These are phyloP conservation scores for Leptodermis oblonga DNA, from an alignment of 257 asterid genomes.

Conservation along the genomic window DNA sequence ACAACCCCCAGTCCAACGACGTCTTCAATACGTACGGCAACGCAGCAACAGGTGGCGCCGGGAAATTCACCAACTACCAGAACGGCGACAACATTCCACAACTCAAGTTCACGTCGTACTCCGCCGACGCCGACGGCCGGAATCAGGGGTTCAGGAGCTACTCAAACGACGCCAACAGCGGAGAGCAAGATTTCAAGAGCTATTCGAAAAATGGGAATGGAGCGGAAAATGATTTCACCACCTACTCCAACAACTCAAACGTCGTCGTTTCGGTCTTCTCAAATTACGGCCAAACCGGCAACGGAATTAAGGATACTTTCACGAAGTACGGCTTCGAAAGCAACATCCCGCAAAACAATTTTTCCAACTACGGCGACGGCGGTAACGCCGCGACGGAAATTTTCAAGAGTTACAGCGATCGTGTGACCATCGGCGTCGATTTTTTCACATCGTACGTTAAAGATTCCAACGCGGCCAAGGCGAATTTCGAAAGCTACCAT, in stretches of 20 bases:
- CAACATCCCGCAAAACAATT: conserved; percentile 57
- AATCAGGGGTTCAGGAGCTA: conserved; percentile 44
- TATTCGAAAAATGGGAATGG: conserved; percentile 65
- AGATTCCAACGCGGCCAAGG: conserved; percentile 39
- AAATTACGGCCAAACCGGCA: conserved; percentile 66
- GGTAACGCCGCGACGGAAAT: conserved; percentile 45
- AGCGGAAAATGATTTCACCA: conserved; percentile 41
- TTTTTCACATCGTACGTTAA: conserved; percentile 50
- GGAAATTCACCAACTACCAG: conserved; percentile 46
- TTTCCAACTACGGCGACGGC: conserved; percentile 54
- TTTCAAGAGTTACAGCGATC: conserved; percentile 61
- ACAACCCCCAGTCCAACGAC: conserved; percentile 50
- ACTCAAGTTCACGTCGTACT: conserved; percentile 57
- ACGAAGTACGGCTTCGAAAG: conserved; percentile 47
- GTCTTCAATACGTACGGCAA: conserved; percentile 69
- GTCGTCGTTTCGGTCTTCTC: conserved; percentile 26
- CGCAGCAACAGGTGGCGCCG: conserved; percentile 53
- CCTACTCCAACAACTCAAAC: conserved; percentile 46
- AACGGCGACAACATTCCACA: conserved; percentile 42
- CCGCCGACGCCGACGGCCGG: conserved; percentile 54
- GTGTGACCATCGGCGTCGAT: conserved; percentile 72
- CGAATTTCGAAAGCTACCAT: conserved; percentile 51
- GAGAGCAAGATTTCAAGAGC: conserved; percentile 51
- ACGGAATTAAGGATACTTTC: conserved; percentile 56
- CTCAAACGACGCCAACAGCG: conserved; percentile 52